Percentiles rank a stretch among this genome's conserved stretches.
phyloP scores from a whole-genome alignment of 1,139 yeast species.

The Blastobotrys apis region DNA sequence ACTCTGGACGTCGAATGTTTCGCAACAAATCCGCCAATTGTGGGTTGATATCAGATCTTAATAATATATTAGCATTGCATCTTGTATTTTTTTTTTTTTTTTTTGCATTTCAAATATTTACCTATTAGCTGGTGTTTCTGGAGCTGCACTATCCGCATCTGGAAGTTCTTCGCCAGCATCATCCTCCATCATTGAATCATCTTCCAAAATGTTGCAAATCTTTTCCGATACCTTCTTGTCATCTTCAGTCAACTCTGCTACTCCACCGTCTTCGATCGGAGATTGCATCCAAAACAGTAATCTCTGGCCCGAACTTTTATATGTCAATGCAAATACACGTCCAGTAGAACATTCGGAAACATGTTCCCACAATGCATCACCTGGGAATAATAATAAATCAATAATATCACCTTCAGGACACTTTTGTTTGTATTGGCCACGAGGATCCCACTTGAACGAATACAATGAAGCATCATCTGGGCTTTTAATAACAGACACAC shows the following conservation, averaged over 20 bases:
- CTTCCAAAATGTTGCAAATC: slow-evolving; percentile 51
- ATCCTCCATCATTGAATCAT: slow-evolving; percentile 43
- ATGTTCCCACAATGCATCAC: slow-evolving; percentile 82
- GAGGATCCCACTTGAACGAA: slow-evolving; percentile 59
- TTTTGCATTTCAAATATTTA: slow-evolving; percentile 6
- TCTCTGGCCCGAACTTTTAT: slow-evolving; percentile 78
- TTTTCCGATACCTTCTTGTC: slow-evolving; percentile 53
- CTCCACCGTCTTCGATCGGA: slow-evolving; percentile 52
- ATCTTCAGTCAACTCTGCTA: slow-evolving; percentile 52
- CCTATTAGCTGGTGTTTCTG: slow-evolving; percentile 12
- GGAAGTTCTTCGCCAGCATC: slow-evolving; percentile 7
- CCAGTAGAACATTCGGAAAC: slow-evolving; percentile 75
- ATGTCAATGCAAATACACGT: slow-evolving; percentile 77
- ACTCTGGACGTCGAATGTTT: neutral
- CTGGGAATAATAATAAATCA: slow-evolving; percentile 81
- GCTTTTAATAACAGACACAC: slow-evolving; percentile 58
- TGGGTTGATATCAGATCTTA: neutral
- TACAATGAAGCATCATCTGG: slow-evolving; percentile 54
- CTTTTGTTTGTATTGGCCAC: slow-evolving; percentile 34
- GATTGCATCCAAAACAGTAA: slow-evolving; percentile 91
- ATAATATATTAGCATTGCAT: slow-evolving; percentile 11
- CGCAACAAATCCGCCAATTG: slow-evolving; percentile 6
- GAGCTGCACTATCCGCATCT: slow-evolving; percentile 8
- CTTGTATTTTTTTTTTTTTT: slow-evolving; percentile 1
- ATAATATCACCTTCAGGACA: slow-evolving; percentile 40